Base-by-base conservation (phyloP, 2,329 filamentous ascomycete species). In the Chrysoporthe austroafricana region DNA sequence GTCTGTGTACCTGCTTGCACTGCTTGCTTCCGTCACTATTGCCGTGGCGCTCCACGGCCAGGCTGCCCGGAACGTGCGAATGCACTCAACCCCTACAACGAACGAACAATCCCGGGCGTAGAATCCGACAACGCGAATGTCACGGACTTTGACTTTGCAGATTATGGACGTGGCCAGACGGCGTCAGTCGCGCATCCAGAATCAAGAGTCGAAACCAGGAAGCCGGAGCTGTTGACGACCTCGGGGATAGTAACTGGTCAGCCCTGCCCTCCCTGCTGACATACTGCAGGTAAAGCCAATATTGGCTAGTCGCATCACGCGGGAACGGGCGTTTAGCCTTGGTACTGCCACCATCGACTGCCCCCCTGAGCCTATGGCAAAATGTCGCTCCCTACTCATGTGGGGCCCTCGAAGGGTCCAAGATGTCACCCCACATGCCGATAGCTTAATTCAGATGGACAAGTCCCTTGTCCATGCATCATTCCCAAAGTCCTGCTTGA, bases 351-450 rank as follows among this genome's bases (percentile, higher is more conserved):
- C 59, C 59, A 56, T 57, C 67, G 62, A 34, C 59, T 62, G 18
- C 61, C 39, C 26, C 26, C 43, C 18, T 42, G 57, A 50, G 52
- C 62, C 62, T 69, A 64, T 68, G 62, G 61, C 62, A 67, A 62
- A 44, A 54, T 57, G 39, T 52, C 26, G 26, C 32, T 65, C 39
- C 63, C 39, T 59, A 11, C 39, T 43, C 18, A 64, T 54, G 68
- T 67, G 68, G 68, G 68, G 58, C 67, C 9, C 16, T 43, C 34
- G 61, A 57, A 61, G 66, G 67, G 58, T 62, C 46, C 60, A 54
- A 54, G 60, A 66, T 62, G 59, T 62, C 64, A 62, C 64, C 67
- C 67, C 64, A 64, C 67, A 66, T 66, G 36, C 50, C 46, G 34
- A 52, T 66, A 56, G 44, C 63, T 63, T 26, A 14, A 34, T 32